These are phyloP conservation scores for Gossypium raimondii DNA, from an alignment of 345 rosid species.

Conservation along the genomic window DNA sequence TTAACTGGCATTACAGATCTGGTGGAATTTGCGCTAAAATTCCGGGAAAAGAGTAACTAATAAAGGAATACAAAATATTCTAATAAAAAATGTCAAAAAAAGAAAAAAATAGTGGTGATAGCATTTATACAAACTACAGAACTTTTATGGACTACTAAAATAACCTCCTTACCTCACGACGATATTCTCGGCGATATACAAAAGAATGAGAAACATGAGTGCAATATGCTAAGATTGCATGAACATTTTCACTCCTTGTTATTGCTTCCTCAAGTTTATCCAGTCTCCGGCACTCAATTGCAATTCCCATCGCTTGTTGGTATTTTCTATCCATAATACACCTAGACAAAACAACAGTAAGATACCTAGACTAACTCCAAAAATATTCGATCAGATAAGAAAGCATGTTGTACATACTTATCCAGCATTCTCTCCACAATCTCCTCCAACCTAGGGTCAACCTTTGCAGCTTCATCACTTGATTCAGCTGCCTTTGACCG, in stretches of 20 bases:
- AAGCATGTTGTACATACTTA: conserved; percentile 55
- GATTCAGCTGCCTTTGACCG: conserved; percentile 80
- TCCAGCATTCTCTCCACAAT: conserved; percentile 98
- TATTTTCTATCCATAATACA: conserved; percentile 90
- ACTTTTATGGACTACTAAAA: background rate
- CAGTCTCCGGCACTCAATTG: conserved; percentile 92
- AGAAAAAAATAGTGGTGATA: background rate
- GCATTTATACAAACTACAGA: background rate
- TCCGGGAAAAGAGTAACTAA: background rate
- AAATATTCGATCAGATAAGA: background rate
- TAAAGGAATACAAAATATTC: background rate
- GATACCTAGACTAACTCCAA: conserved; percentile 15
- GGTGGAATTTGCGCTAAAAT: background rate
- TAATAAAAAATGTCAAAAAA: background rate
- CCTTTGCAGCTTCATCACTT: conserved; percentile 49
- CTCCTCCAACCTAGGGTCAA: conserved; percentile 86
- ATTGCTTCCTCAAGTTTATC: conserved; percentile 99
- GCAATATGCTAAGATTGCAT: conserved; percentile 77
- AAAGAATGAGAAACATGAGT: conserved; percentile 83
- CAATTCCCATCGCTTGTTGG: conserved; percentile 99
- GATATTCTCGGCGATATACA: conserved; percentile 86
- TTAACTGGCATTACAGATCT: background rate
- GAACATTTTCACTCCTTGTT: conserved; percentile 80
- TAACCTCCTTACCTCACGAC: conserved; percentile 61
- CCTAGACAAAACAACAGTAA: conserved; percentile 37